Evolutionary conservation across 805 yeast genomes (phyloP), one percentile per base, ranked within the genome.

Genomic region (Metschnikowia proteae): DNA sequence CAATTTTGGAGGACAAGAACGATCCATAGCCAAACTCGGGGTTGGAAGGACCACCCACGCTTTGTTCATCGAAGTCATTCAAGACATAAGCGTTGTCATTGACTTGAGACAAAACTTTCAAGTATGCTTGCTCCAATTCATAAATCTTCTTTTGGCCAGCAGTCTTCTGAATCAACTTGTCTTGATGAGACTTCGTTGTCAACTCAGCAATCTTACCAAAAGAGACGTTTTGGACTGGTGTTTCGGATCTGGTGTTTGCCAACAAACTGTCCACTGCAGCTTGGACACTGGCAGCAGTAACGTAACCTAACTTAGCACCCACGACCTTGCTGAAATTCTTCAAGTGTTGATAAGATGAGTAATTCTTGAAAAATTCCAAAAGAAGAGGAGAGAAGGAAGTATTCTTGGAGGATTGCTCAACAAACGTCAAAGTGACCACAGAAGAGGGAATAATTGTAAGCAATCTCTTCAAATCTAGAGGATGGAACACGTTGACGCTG

Each of bases 21-120:
- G 80, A 70, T 65, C 98, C 98, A 57, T 79, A 88, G 6, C 97
- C 96, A 61, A 73, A 91, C 67, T 90, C 97, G 25, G 97, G 98
- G 45, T 82, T 79, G 17, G 81, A 61, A 31, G 68, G 66, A 10
- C 50, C 45, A 3, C 80, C 79, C 45, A 72, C 69, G 38, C 74
- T 70, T 32, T 70, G 67, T 25, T 77, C 72, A 13, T 75, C 58
- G 55, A 67, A 79, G 47, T 83, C 82, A 66, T 88, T 85, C 63
- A 86, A 72, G 33, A 90, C 67, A 45, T 77, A 72, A 52, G 87
- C 70, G 47, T 79, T 73, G 23, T 45, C 52, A 61, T 82, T 84
- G 6, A 88, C 74, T 66, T 90, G 96, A 42, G 77, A 66, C 56
- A 91, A 75, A 17, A 92, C 81, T 63, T 84, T 84, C 55, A 83